Conservation (phyloP, 1,139 yeast species). For the Candida freyschussii region DNA sequence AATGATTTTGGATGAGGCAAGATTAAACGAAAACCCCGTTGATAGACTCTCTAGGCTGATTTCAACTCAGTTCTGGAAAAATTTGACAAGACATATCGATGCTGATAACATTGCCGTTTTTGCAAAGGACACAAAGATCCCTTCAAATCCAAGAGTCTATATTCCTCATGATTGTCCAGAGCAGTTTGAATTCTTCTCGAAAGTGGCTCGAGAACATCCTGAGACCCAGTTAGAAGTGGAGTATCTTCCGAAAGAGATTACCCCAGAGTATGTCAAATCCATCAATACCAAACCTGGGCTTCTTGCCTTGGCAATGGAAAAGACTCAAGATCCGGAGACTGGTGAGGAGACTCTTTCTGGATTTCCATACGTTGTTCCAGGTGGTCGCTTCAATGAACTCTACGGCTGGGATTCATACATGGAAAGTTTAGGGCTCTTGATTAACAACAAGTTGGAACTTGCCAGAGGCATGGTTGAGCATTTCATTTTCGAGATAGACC, state of each 20-base stretch:
- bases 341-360: constrained; percentile 51
- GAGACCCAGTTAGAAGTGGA: constrained; percentile 69
- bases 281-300: constrained; percentile 83
- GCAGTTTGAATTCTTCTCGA: constrained; percentile 64
- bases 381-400: constrained; percentile 93
- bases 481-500: constrained; percentile 82
- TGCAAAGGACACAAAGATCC: constrained; percentile 78
- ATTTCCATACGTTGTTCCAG: constrained; percentile 92
- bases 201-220: constrained; percentile 52
- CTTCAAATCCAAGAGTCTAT: constrained; percentile 72
- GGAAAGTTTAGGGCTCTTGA: constrained; percentile 78
- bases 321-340: constrained; percentile 43
- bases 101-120: constrained; percentile 56
- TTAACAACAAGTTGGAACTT: constrained; percentile 59
- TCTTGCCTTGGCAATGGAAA: constrained; percentile 68
- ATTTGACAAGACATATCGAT: constrained; percentile 69
- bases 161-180: constrained; percentile 67
- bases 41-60: constrained; percentile 71
- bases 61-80: constrained; percentile 74
- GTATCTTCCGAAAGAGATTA: constrained; percentile 55
- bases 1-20: constrained; percentile 74
- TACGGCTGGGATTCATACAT: constrained; percentile 99
- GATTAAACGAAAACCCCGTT: constrained; percentile 88
- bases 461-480: constrained; percentile 93
- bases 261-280: constrained; percentile 67